Evolutionary conservation across 768 basidiomycete genomes (phyloP), one percentile per base, ranked within the genome.

Genomic region (Collybia sordida): DNA sequence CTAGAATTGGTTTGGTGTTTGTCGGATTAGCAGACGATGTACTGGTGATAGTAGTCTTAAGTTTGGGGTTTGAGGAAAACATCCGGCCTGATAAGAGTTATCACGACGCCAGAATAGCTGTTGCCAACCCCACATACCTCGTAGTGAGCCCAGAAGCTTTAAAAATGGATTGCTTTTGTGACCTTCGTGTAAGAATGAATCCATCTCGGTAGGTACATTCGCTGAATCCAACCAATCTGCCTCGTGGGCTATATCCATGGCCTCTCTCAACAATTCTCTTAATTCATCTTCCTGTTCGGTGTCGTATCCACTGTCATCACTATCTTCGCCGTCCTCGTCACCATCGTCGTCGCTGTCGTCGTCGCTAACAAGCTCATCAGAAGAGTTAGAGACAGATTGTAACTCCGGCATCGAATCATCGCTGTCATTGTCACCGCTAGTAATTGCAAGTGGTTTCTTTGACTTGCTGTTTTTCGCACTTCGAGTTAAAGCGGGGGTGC

Each of bases 111-210:
- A 12, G 31, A 11, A 31, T 14, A 31, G 11, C 6, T 11, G 31
- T 31, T 31, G 14, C 11, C 6, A 31, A 11, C 15, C 36, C 17
- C 34, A 53, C 67, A 28, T 47, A 84, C 90, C 90, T 80, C 85
- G 77, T 50, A 93, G 63, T 12, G 86, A 85, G 28, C 85, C 84
- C 54, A 93, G 70, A 28, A 91, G 65, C 62, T 85, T 90, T 58
- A 92, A 64, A 64, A 93, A 91, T 0, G 89, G 87, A 59, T 93
- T 93, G 17, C 75, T 80, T 59, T 84, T 85, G 45, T 76, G 72
- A 45, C 80, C 76, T 19, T 83, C 80, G 11, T 72, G 63, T 35
- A 72, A 62, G 41, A 77, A 74, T 42, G 78, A 72, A 45, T 81
- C 71, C 3, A 77, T 70, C 6, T 72, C 70, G 14, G 64, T 61